Evolutionary conservation across 2,329 filamentous ascomycete species (phyloP).

Genomic region (Neoascochyta sp.): DNA sequence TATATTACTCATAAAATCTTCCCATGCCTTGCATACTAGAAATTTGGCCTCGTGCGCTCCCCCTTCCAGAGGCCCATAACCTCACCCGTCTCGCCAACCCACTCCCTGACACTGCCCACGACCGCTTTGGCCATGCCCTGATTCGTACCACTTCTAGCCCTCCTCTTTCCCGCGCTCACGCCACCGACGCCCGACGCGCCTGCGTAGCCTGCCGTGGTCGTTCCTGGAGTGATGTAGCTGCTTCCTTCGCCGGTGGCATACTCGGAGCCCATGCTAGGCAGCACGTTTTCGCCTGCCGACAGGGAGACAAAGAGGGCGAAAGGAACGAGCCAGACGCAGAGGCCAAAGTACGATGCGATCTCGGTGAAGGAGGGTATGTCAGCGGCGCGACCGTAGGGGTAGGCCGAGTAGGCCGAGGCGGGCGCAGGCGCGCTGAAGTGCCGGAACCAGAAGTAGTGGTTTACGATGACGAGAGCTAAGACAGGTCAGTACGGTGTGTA

Average conservation of each 20-base stretch:
- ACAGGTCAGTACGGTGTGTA: conserved; percentile 4
- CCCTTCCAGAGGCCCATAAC: conserved; percentile 61
- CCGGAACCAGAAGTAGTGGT: conserved; percentile 95
- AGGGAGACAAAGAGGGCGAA: conserved; percentile 93
- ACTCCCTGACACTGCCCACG: conserved; percentile 61
- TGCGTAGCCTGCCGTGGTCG: conserved; percentile 30
- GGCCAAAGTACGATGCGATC: conserved; percentile 91
- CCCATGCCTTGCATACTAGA: conserved; percentile 12
- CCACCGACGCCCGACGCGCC: conserved; percentile 11
- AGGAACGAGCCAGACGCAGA: conserved; percentile 95
- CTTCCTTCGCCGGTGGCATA: conserved; percentile 59
- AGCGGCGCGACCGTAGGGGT: conserved; percentile 58
- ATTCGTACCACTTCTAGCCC: conserved; percentile 50
- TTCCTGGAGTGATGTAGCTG: conserved; percentile 46
- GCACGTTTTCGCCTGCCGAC: conserved; percentile 88
- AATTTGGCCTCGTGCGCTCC: conserved; percentile 50
- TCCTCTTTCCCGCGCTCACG: conserved; percentile 30
- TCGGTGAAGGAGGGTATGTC: conserved; percentile 80
- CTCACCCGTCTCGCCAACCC: conserved; percentile 60
- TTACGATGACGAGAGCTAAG: conserved; percentile 72
- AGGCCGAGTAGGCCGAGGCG: conserved; percentile 53
- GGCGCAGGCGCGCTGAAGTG: conserved; percentile 70
- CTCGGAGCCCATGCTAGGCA: conserved; percentile 86
- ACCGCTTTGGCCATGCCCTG: conserved; percentile 56
- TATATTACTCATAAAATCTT: conserved; percentile 13